Evolutionary conservation across 208 protist genomes (phyloP).

Genomic region (Leptomonas seymouri): DNA sequence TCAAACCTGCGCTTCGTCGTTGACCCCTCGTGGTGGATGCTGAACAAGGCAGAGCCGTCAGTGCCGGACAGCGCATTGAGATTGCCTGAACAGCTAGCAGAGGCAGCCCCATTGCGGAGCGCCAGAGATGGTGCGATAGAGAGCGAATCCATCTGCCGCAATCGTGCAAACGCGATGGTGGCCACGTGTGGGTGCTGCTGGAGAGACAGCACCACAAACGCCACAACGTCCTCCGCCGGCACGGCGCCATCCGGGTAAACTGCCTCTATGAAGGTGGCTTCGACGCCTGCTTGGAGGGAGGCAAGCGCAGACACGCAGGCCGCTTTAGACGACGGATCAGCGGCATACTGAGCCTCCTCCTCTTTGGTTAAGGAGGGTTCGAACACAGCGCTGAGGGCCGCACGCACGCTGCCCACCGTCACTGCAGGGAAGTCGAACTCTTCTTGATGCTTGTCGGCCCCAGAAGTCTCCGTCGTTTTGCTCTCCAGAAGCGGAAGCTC

Average conservation of each 20-base stretch:
- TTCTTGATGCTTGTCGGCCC: neutral
- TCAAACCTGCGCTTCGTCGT: constrained; percentile 55
- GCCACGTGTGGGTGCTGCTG: constrained; percentile 42
- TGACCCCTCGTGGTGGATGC: constrained; percentile 41
- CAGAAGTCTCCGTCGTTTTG: neutral
- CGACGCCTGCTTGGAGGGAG: constrained; percentile 14
- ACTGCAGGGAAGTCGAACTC: constrained; percentile 16
- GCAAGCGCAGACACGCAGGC: neutral
- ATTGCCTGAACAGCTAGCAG: too few relatives aligned
- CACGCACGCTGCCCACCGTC: constrained; percentile 36
- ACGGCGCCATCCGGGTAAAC: constrained; percentile 27
- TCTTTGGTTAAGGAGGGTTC: constrained; percentile 7
- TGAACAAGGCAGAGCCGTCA: constrained; percentile 20
- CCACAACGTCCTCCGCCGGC: constrained; percentile 50
- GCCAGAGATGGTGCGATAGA: too few relatives aligned
- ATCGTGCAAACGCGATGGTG: constrained; percentile 19
- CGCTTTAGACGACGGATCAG: neutral
- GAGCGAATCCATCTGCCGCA: constrained; percentile 4
- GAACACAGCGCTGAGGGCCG: constrained; percentile 32
- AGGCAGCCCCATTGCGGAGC: too few relatives aligned
- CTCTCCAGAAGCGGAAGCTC: constrained; percentile 6
- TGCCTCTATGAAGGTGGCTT: constrained; percentile 29
- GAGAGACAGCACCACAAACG: constrained; percentile 43
- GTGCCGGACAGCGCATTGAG: neutral
- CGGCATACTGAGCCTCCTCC: constrained; percentile 2